Evolutionary conservation across 164 flowering plant genomes (phyloP).

Genomic region (Stephania japonica): DNA sequence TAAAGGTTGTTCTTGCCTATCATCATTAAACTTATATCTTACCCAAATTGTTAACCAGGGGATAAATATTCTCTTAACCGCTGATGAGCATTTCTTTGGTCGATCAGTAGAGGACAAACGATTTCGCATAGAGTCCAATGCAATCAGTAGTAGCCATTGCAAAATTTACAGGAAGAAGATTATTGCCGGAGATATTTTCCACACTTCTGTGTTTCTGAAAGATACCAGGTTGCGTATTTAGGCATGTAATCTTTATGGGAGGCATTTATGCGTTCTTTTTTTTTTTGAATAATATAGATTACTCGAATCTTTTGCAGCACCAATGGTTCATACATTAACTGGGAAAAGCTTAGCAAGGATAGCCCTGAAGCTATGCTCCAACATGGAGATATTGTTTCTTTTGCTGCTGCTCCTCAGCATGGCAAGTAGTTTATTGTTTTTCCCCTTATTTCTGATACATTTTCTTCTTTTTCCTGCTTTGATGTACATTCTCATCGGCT

Average conservation of each 20-base stretch:
- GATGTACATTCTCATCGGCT: not conserved
- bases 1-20: not conserved
- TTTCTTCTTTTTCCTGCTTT: not conserved
- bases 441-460: not conserved
- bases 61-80: constrained; percentile 60
- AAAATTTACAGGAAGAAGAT: constrained; percentile 48
- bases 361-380: constrained; percentile 44
- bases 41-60: constrained; percentile 47
- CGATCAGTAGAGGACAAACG: constrained; percentile 48
- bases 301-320: constrained; percentile 49
- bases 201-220: constrained; percentile 43
- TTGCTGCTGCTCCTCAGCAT: constrained; percentile 65
- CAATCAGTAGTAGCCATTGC: constrained; percentile 80
- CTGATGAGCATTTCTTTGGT: constrained; percentile 71
- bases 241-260: not conserved
- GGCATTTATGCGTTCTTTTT: not conserved
- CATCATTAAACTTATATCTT: constrained; percentile 12
- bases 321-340: constrained; percentile 85
- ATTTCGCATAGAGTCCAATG: constrained; percentile 58
- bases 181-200: constrained; percentile 22
- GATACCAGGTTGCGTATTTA: constrained; percentile 64
- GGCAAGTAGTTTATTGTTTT: constrained; percentile 26
- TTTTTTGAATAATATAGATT: constrained; percentile 5
- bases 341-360: constrained; percentile 62
- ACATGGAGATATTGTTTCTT: constrained; percentile 88